Evolutionary conservation across 2,329 filamentous ascomycete species (phyloP).

Genomic region (Bisporella sp.): DNA sequence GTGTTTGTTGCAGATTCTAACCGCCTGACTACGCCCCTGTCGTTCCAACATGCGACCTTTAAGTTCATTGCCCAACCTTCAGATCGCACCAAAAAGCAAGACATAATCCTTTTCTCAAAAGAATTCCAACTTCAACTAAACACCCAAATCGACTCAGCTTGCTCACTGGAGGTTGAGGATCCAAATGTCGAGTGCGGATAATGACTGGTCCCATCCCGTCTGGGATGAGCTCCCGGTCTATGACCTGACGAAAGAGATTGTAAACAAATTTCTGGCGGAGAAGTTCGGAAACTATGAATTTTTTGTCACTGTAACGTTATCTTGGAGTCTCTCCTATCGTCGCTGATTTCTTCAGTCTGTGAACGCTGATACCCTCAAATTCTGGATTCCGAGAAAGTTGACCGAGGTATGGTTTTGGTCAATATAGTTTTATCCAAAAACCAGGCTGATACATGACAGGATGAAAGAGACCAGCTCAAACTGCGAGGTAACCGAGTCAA

Average conservation of each 20-base stretch:
- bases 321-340: not conserved
- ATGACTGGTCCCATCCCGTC: not conserved
- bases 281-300: not conserved
- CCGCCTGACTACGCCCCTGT: no score
- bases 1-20: no score
- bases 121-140: not conserved
- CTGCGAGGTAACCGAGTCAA: not conserved
- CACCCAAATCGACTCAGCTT: no score
- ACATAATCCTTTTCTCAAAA: not conserved
- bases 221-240: not conserved
- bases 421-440: not conserved
- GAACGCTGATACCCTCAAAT: not conserved
- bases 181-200: no score
- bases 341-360: not conserved
- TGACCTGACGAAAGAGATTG: not conserved
- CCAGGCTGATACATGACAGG: not conserved
- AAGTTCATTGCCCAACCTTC: no score
- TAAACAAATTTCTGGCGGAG: not conserved
- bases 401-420: not conserved
- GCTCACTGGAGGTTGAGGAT: no score
- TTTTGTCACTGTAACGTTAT: not conserved
- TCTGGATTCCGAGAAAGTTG: not conserved
- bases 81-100: not conserved
- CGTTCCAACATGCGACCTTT: no score
- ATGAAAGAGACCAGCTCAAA: not conserved